A percentile compares a stretch with the other conserved stretches of the same genome.
Evolutionary conservation across 768 basidiomycete genomes (phyloP).

Genomic region (Chiua virens): DNA sequence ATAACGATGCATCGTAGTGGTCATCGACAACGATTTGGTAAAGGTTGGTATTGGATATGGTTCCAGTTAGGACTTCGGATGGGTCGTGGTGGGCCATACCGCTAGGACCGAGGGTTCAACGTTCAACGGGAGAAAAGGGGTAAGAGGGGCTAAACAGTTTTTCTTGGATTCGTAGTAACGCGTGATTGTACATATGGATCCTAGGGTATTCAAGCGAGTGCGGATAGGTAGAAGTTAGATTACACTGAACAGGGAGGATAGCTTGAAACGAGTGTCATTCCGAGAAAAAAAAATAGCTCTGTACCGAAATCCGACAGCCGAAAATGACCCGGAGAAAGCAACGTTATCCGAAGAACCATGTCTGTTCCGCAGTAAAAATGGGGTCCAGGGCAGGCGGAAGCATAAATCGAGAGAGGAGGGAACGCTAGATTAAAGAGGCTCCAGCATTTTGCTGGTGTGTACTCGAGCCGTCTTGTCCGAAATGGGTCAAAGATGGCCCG

Average conservation of each 20-base stretch:
- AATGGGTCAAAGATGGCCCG: constrained; percentile 20
- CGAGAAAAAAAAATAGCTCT: constrained; percentile 1
- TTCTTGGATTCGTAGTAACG: background rate
- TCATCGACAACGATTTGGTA: too few relatives aligned
- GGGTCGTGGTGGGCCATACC: too few relatives aligned
- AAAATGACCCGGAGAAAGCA: background rate
- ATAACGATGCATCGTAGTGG: too few relatives aligned
- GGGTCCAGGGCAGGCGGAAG: constrained; percentile 1
- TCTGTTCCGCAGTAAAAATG: background rate
- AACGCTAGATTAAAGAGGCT: constrained; percentile 48
- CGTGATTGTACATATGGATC: constrained; percentile 6
- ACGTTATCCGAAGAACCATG: constrained; percentile 4
- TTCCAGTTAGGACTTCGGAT: too few relatives aligned
- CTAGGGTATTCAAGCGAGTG: constrained; percentile 18
- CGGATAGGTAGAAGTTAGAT: constrained; percentile 16
- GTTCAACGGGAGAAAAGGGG: too few relatives aligned
- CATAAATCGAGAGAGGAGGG: background rate
- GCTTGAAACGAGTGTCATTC: constrained; percentile 4
- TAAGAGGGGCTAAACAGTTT: too few relatives aligned
- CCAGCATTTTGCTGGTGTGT: constrained; percentile 44
- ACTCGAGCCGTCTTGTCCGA: constrained; percentile 15
- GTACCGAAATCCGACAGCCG: constrained; percentile 10
- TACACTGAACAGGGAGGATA: constrained; percentile 13
- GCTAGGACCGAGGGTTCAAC: too few relatives aligned
- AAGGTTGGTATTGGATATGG: too few relatives aligned